phyloP scores from a whole-genome alignment of 2,329 filamentous ascomycete species.

The Aspergillus fischeri region DNA sequence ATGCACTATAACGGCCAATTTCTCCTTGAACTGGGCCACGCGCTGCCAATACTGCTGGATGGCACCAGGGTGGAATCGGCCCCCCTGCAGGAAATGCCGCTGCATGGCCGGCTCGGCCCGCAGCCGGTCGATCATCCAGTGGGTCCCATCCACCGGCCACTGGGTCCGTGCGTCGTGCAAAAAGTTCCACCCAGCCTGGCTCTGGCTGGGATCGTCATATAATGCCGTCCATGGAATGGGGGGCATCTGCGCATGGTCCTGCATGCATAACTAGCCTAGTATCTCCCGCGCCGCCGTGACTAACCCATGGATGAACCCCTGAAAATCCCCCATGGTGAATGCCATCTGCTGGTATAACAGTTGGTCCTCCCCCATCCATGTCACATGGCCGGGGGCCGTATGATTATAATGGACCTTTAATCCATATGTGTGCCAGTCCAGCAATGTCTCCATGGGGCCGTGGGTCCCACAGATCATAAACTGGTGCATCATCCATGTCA shows the following conservation, averaged over 20 bases:
- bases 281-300: background rate
- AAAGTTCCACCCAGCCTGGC: conserved; percentile 1
- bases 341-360: conserved; percentile 1
- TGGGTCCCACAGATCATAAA: conserved; percentile 1
- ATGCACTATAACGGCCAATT: background rate
- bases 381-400: background rate
- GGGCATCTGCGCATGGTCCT: background rate
- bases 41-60: background rate
- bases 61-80: background rate
- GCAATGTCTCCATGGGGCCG: too few relatives aligned
- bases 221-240: background rate
- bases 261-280: background rate
- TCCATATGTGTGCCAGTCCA: background rate
- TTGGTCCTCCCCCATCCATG: background rate
- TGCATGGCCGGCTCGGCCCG: background rate
- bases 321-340: conserved; percentile 7
- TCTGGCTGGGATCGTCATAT: conserved; percentile 3
- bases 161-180: background rate
- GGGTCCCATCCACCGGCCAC: background rate
- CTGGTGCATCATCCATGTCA: background rate
- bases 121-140: background rate
- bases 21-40: conserved; percentile 1
- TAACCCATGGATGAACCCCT: background rate
- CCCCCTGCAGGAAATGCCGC: background rate
- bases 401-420: conserved; percentile 8